Conservation (phyloP, 1,284 basidiomycete species). For the Jaminaea rosea region DNA sequence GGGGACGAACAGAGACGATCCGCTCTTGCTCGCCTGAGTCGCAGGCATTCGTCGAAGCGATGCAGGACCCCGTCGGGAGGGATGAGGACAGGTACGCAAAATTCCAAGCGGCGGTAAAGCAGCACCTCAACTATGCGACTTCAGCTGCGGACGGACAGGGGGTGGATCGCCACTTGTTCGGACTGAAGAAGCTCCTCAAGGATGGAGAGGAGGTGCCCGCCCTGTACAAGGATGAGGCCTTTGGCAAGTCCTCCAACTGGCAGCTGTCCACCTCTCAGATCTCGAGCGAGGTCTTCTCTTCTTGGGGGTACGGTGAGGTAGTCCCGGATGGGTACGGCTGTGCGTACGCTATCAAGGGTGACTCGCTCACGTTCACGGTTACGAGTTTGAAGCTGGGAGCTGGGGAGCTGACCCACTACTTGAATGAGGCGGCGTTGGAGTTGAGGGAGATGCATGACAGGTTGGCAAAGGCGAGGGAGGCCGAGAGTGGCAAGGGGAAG, state of each 20-base stretch:
- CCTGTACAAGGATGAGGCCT: slow-evolving; percentile 72
- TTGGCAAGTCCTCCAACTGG: slow-evolving; percentile 70
- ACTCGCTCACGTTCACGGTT: slow-evolving; percentile 84
- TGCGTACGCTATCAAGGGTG: slow-evolving; percentile 80
- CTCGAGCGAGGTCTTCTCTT: slow-evolving; percentile 71
- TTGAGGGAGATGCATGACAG: slow-evolving; percentile 42
- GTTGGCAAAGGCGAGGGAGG: slow-evolving; percentile 14
- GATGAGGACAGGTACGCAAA: slow-evolving; percentile 61
- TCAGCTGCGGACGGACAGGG: slow-evolving; percentile 92
- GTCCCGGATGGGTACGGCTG: slow-evolving; percentile 82
- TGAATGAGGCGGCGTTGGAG: slow-evolving; percentile 47
- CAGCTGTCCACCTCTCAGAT: slow-evolving; percentile 84
- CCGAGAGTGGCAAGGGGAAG: too few species aligned
- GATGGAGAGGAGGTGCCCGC: slow-evolving; percentile 67
- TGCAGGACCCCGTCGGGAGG: slow-evolving; percentile 58
- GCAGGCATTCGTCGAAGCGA: slow-evolving; percentile 75
- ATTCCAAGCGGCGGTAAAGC: slow-evolving; percentile 67
- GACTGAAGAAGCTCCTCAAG: slow-evolving; percentile 69
- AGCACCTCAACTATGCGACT: slow-evolving; percentile 76
- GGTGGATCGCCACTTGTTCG: slow-evolving; percentile 91
- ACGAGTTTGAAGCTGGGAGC: slow-evolving; percentile 66
- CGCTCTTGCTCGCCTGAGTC: slow-evolving; percentile 73
- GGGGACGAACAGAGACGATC: slow-evolving; percentile 90
- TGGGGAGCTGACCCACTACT: slow-evolving; percentile 49
- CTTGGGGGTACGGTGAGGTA: slow-evolving; percentile 96